Evolutionary conservation across 1,284 basidiomycete genomes (phyloP).

Genomic region (Ceratobasidium sp.): DNA sequence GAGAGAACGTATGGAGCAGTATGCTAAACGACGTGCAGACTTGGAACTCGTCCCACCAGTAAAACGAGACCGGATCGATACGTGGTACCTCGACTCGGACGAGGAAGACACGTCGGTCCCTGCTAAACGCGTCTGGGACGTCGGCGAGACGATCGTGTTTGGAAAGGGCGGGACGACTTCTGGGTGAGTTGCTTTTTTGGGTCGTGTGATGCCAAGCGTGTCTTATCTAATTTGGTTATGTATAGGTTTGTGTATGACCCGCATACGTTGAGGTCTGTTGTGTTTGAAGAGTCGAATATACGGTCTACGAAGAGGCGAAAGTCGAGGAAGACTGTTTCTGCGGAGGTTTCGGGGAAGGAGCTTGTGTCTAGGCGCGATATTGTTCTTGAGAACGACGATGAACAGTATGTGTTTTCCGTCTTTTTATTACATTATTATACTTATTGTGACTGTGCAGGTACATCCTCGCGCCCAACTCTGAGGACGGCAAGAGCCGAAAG

Average conservation of each 20-base stretch:
- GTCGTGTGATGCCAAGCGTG: neutral
- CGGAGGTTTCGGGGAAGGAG: neutral
- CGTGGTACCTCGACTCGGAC: conserved; percentile 40
- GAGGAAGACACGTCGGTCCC: conserved; percentile 31
- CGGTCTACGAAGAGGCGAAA: conserved; percentile 31
- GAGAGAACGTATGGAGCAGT: conserved; percentile 49
- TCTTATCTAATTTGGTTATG: neutral
- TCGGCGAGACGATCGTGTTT: conserved; percentile 38
- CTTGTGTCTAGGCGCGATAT: conserved; percentile 7
- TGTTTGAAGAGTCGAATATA: conserved; percentile 41
- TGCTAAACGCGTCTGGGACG: conserved; percentile 27
- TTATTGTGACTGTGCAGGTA: conserved; percentile 15
- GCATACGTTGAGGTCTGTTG: conserved; percentile 43
- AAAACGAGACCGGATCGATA: conserved; percentile 41
- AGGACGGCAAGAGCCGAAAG: neutral
- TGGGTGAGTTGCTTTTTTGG: neutral
- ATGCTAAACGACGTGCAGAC: conserved; percentile 48
- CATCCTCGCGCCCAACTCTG: conserved; percentile 27
- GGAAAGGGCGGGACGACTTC: conserved; percentile 33
- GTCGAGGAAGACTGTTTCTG: neutral
- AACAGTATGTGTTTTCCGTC: conserved; percentile 24
- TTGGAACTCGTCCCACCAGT: conserved; percentile 47
- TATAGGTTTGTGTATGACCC: conserved; percentile 49
- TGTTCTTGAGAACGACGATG: conserved; percentile 46
- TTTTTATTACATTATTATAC: neutral